A percentile compares a stretch with the other conserved stretches of the same genome.
These are phyloP conservation scores for Colletotrichum abscissum DNA, from an alignment of 2,329 filamentous ascomycete genomes.

Conservation along the genomic window DNA sequence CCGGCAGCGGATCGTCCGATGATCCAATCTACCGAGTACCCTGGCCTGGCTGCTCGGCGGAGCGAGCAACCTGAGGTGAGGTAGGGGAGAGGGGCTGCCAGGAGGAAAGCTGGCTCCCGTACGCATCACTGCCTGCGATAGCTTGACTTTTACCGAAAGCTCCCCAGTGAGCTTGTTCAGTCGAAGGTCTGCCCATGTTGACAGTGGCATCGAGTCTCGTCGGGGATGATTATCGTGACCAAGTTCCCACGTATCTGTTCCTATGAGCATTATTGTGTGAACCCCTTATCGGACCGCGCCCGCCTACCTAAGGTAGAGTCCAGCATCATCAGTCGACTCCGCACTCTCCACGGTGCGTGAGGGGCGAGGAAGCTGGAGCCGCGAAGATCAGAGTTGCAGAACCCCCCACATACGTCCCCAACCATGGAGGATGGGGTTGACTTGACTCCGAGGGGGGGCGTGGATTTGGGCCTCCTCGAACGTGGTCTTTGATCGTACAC, in stretches of 20 bases:
- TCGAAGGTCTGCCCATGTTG: not conserved
- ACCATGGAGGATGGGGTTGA: slow-evolving; percentile 22
- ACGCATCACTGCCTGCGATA: not conserved
- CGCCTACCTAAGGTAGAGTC: not conserved
- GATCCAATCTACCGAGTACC: slow-evolving; percentile 3
- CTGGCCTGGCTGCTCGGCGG: not conserved
- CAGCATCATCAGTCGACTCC: slow-evolving; percentile 15
- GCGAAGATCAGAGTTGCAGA: not conserved
- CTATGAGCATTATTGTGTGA: not conserved
- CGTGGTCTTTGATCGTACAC: not conserved
- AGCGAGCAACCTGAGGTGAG: not conserved
- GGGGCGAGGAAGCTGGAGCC: slow-evolving; percentile 1
- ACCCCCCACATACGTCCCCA: slow-evolving; percentile 23
- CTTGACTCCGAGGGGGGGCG: not conserved
- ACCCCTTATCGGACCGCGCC: not conserved
- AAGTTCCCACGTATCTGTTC: no score
- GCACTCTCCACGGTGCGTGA: slow-evolving; percentile 16
- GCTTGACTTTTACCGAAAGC: not conserved
- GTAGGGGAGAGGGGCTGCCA: not conserved
- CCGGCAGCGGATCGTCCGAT: slow-evolving; percentile 31
- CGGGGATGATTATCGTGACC: not conserved
- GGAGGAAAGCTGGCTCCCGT: not conserved
- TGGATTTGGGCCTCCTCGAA: slow-evolving; percentile 20
- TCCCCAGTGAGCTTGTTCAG: not conserved
- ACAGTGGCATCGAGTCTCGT: not conserved